Evolutionary conservation across 2,329 filamentous ascomycete species (phyloP), one percentile per base, ranked within the genome.

Genomic region (Cadophora malorum): DNA sequence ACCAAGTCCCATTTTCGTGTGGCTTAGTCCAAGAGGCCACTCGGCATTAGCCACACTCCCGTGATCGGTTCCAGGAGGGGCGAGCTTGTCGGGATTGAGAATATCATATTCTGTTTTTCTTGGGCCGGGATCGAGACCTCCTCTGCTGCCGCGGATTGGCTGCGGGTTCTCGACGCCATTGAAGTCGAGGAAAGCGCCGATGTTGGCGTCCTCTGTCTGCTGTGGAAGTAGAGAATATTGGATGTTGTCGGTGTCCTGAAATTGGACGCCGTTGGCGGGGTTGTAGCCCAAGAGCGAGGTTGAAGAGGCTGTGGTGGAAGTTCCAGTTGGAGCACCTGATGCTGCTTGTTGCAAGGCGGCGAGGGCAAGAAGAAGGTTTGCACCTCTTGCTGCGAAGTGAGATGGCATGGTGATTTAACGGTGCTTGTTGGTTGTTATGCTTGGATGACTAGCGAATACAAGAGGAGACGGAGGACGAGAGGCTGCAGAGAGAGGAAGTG

Each of bases 51-150:
- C 80, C 76, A 93, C 82, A 72, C 85, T 87, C 45, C 91, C 91
- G 77, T 89, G 87, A 75, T 94, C 91, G 6, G 91, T 93, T 75
- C 86, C 89, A 0, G 91, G 91, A 21, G 91, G 90, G 23, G 91
- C 86, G 50, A 93, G 83, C 53, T 92, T 80, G 77, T 93, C 90
- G 0, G 91, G 90, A 76, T 87, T 90, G 80, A 93, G 88, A 56
- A 87, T 83, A 64, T 91, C 87, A 25, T 91, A 87, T 62, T 86
- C 86, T 68, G 81, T 82, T 77, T 93, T 94, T 78, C 89, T 88
- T 0, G 91, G 91, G 0, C 86, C 86, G 7, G 85, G 82, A 71
- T 87, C 84, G 0, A 82, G 84, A 2, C 77, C 79, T 14, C 86
- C 86, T 12, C 72, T 77, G 14, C 72, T 75, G 3, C 86, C 86